These are phyloP conservation scores for Brassica napus DNA, from an alignment of 345 rosid genomes.

Conservation along the genomic window Da-Ae NC_063435.1:4648001-4648500, in stretches of 20 bases:
- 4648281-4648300: slow-evolving; percentile 56
- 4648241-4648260: slow-evolving; percentile 96
- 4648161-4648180: slow-evolving; percentile 42
- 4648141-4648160: slow-evolving; percentile 27
- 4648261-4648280: slow-evolving; percentile 82
- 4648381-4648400: slow-evolving; percentile 90
- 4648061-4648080: slow-evolving; percentile 32
- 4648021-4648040: slow-evolving; percentile 32
- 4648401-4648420: slow-evolving; percentile 97
- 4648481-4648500: slow-evolving; percentile 7
- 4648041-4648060: slow-evolving; percentile 32
- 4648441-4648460: slow-evolving; percentile 96
- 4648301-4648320: slow-evolving; percentile 31
- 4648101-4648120: slow-evolving; percentile 17
- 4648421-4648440: slow-evolving; percentile 99
- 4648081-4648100: slow-evolving; percentile 11
- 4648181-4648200: slow-evolving; percentile 77
- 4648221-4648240: slow-evolving; percentile 58
- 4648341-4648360: slow-evolving; percentile 43
- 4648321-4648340: slow-evolving; percentile 24
- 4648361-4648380: slow-evolving; percentile 77
- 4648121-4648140: slow-evolving; percentile 35
- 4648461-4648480: slow-evolving; percentile 65
- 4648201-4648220: slow-evolving; percentile 61
- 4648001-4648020: slow-evolving; percentile 18